Conservation (phyloP, 139 green algal genomes). For the Chlamydomonas incerta region DNA sequence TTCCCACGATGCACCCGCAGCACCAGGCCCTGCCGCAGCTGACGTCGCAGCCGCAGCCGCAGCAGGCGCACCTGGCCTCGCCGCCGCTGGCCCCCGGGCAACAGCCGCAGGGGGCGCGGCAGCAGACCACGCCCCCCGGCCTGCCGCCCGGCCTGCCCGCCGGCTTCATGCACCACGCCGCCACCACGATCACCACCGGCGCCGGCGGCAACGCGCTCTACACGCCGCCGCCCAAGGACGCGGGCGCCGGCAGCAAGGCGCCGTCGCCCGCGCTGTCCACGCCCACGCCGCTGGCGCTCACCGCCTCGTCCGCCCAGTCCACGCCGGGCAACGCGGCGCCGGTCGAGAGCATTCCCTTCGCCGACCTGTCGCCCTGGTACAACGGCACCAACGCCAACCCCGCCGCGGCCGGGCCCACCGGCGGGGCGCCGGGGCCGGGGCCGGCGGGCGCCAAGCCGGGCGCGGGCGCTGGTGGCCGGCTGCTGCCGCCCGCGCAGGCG, state of each 20-base stretch:
- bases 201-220: background rate
- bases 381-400: no score
- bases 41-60: background rate
- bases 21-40: background rate
- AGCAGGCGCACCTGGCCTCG: no score
- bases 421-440: no score
- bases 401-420: no score
- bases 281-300: slow-evolving; percentile 14
- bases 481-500: no score
- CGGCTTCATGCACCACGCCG: background rate
- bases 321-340: slow-evolving; percentile 3
- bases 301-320: slow-evolving; percentile 9
- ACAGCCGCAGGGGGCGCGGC: background rate
- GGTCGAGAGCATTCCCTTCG: slow-evolving; percentile 1
- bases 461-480: no score
- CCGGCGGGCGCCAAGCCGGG: no score
- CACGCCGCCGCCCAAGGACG: background rate
- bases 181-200: background rate
- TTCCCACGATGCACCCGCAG: background rate
- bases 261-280: slow-evolving; percentile 23
- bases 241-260: slow-evolving; percentile 21
- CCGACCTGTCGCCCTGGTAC: slow-evolving; percentile 37
- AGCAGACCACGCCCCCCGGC: no score
- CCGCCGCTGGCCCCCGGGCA: background rate
- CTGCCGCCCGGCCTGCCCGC: background rate